Conservation (phyloP, 768 basidiomycete species). For the Baorangia bicolor region DNA sequence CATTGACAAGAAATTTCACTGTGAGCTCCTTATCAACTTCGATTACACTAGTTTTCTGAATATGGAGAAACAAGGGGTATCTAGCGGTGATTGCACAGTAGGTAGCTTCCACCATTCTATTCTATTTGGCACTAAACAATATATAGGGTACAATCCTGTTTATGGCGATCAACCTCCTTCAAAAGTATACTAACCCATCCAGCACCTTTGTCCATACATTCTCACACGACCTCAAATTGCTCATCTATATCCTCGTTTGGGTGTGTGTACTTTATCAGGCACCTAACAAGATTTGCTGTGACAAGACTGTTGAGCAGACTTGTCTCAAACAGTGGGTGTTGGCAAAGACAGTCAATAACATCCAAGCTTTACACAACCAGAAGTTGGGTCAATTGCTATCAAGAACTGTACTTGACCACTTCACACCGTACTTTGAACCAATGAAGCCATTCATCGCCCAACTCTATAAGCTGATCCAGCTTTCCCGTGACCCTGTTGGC, state of each 20-base stretch:
- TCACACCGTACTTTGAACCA: not conserved
- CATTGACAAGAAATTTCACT: not conserved
- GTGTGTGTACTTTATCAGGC: not conserved
- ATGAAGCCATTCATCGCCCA: not conserved
- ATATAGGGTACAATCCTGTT: not conserved
- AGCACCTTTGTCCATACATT: not conserved
- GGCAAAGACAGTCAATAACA: not conserved
- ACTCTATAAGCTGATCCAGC: not conserved
- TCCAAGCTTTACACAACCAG: not conserved
- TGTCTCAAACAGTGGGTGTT: not conserved
- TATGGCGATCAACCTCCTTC: not conserved
- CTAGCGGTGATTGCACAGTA: not conserved
- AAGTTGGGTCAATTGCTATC: not conserved
- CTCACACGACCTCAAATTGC: not conserved
- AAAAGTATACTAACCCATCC: not conserved
- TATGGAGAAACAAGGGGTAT: not conserved
- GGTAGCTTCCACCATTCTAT: not conserved
- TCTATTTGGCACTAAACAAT: not conserved
- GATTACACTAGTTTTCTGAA: not conserved
- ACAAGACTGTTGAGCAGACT: not conserved
- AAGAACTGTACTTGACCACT: not conserved
- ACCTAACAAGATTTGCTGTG: not conserved
- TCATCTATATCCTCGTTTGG: not conserved
- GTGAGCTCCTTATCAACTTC: not conserved
- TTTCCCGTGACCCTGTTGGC: not conserved